These are phyloP conservation scores for Arabidopsis suecica DNA, from an alignment of 345 rosid species.

Conservation along the genomic window DNA sequence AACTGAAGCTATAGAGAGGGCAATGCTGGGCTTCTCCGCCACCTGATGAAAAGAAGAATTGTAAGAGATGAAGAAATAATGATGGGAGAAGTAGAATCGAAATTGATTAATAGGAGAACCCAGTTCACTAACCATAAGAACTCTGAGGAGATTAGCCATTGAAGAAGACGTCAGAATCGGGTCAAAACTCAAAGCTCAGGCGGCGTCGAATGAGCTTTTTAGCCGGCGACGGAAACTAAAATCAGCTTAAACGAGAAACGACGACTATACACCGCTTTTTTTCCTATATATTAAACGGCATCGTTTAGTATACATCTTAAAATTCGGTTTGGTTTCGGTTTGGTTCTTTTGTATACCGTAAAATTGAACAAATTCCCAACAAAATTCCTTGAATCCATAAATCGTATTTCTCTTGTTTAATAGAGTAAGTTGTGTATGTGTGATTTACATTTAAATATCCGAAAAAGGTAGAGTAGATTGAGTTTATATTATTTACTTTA, in stretches of 20 bases:
- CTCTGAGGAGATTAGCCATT: conserved; percentile 51
- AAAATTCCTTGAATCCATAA: too few species aligned
- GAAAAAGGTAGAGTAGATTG: neutral
- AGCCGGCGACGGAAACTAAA: neutral
- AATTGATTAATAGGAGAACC: neutral
- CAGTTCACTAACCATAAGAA: conserved; percentile 49
- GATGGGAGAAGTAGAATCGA: neutral
- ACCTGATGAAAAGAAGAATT: conserved; percentile 53
- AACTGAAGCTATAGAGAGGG: conserved; percentile 81
- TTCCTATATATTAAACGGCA: neutral
- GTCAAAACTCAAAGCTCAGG: conserved; percentile 32
- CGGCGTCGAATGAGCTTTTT: conserved; percentile 19
- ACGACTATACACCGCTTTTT: neutral
- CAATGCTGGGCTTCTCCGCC: conserved; percentile 99
- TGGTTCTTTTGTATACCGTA: neutral
- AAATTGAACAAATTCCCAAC: too few species aligned
- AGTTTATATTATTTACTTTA: neutral
- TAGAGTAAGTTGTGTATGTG: too few species aligned
- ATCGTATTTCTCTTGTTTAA: too few species aligned
- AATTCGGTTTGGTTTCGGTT: neutral
- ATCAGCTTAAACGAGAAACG: neutral
- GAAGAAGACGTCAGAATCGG: conserved; percentile 24
- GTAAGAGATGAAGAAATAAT: neutral
- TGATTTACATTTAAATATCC: too few species aligned
- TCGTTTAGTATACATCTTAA: neutral